These are phyloP conservation scores for Trametes cingulata DNA, from an alignment of 768 basidiomycete species.

Conservation along the genomic window DNA sequence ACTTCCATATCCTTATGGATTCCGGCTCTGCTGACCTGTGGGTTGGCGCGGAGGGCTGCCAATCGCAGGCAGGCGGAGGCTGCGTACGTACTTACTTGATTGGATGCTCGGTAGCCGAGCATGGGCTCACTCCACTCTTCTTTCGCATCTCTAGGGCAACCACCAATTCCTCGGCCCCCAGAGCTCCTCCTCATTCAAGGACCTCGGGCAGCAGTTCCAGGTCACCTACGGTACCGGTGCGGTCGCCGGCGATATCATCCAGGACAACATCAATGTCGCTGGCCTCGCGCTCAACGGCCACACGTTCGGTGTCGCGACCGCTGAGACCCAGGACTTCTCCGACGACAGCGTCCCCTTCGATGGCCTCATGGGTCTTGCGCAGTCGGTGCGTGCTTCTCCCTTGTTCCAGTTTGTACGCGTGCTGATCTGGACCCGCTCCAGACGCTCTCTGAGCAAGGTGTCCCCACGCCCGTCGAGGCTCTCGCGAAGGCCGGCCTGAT, in stretches of 20 bases:
- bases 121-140: slow-evolving; percentile 2
- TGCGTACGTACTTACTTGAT: slow-evolving; percentile 39
- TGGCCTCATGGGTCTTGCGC: slow-evolving; percentile 77
- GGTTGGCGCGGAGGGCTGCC: slow-evolving; percentile 40
- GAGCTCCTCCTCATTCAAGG: slow-evolving; percentile 63
- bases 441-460: slow-evolving; percentile 64
- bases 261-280: slow-evolving; percentile 64
- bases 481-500: slow-evolving; percentile 61
- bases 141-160: slow-evolving; percentile 45
- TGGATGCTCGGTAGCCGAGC: neutral
- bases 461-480: slow-evolving; percentile 70
- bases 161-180: slow-evolving; percentile 66
- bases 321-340: slow-evolving; percentile 66
- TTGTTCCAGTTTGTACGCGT: neutral
- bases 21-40: slow-evolving; percentile 49
- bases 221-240: slow-evolving; percentile 71
- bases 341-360: slow-evolving; percentile 53
- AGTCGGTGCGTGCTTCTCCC: slow-evolving; percentile 50
- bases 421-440: slow-evolving; percentile 25
- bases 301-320: slow-evolving; percentile 65
- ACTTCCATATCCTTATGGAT: slow-evolving; percentile 48
- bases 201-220: slow-evolving; percentile 50
- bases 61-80: slow-evolving; percentile 32
- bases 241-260: slow-evolving; percentile 63
- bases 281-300: slow-evolving; percentile 59